A percentile compares a stretch with the other conserved stretches of the same genome.
Evolutionary conservation across 75 land plant species (phyloP).

Genomic region (Azolla pinnata): DNA sequence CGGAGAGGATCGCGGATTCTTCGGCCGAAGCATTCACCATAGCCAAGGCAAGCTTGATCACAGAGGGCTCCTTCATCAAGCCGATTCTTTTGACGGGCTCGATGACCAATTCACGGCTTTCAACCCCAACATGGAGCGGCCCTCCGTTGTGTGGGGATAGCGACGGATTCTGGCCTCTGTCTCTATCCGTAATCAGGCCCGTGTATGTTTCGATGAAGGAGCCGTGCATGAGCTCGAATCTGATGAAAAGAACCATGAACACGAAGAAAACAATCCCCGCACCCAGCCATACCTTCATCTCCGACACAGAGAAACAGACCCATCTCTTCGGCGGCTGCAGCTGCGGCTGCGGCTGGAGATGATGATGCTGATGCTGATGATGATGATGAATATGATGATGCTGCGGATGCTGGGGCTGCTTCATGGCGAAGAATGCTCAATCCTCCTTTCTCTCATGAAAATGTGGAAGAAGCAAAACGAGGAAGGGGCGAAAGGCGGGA

Average conservation of each 20-base stretch:
- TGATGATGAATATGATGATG: neutral
- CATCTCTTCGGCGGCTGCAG: neutral
- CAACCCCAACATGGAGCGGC: constrained; percentile 15
- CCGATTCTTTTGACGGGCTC: constrained; percentile 26
- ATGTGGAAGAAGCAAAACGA: neutral
- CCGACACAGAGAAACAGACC: neutral
- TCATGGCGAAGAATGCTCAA: too few relatives aligned
- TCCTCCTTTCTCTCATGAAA: neutral
- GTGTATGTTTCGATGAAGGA: constrained; percentile 7
- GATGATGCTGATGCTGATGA: neutral
- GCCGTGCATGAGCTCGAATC: constrained; percentile 34
- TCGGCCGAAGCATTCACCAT: constrained; percentile 37
- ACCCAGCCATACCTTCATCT: constrained; percentile 57
- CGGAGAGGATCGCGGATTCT: constrained; percentile 36
- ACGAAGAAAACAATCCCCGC: constrained; percentile 31
- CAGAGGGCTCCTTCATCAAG: constrained; percentile 12
- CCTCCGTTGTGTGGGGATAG: neutral
- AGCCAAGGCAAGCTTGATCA: constrained; percentile 28
- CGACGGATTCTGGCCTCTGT: too few relatives aligned
- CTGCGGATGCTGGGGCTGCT: neutral
- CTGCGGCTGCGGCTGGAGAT: neutral
- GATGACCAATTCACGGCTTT: constrained; percentile 18
- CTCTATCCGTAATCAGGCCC: neutral
- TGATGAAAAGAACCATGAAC: constrained; percentile 38
- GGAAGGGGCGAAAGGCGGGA: neutral